A percentile compares a stretch with the other conserved stretches of the same genome.
Conservation (phyloP, 108 stramenopile species). For the Discostella stelligeroides region DNA sequence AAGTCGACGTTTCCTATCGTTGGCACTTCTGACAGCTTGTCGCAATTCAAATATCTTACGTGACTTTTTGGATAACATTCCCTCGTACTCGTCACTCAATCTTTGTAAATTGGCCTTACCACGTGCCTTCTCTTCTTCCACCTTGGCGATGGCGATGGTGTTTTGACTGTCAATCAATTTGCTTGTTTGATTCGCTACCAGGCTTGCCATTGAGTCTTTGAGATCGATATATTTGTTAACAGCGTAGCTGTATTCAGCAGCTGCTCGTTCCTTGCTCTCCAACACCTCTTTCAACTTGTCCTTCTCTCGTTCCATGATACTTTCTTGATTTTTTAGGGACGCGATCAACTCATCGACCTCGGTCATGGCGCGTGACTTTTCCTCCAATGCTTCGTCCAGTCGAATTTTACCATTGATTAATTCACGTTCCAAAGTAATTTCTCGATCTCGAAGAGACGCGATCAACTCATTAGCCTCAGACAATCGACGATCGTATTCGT, state of each 20-base stretch:
- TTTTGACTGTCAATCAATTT: conserved; percentile 26
- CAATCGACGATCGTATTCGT: conserved; percentile 19
- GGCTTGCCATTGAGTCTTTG: conserved; percentile 6
- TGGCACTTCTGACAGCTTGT: conserved; percentile 20
- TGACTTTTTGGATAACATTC: conserved; percentile 15
- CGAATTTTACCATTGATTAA: no score
- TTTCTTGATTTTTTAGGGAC: not conserved
- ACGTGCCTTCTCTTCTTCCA: conserved; percentile 33
- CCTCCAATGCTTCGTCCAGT: no score
- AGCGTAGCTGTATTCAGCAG: conserved; percentile 37
- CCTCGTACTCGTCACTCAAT: conserved; percentile 47
- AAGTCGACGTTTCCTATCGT: conserved; percentile 25
- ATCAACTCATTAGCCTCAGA: not conserved
- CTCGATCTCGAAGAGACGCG: not conserved
- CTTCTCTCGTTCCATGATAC: not conserved
- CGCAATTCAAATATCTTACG: conserved; percentile 40
- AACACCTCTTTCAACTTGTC: conserved; percentile 3
- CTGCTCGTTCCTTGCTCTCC: conserved; percentile 34
- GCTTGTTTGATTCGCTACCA: conserved; percentile 1
- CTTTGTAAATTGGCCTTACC: conserved; percentile 18
- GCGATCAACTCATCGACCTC: not conserved
- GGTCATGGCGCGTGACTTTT: conserved; percentile 15
- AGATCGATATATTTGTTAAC: conserved; percentile 20
- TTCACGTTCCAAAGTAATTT: not conserved
- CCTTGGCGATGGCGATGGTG: conserved; percentile 18